Percentiles rank a stretch among this genome's conserved stretches.
These are phyloP conservation scores for Porphyra umbilicalis DNA, from an alignment of 31 red algal species.

Conservation along the genomic window DNA sequence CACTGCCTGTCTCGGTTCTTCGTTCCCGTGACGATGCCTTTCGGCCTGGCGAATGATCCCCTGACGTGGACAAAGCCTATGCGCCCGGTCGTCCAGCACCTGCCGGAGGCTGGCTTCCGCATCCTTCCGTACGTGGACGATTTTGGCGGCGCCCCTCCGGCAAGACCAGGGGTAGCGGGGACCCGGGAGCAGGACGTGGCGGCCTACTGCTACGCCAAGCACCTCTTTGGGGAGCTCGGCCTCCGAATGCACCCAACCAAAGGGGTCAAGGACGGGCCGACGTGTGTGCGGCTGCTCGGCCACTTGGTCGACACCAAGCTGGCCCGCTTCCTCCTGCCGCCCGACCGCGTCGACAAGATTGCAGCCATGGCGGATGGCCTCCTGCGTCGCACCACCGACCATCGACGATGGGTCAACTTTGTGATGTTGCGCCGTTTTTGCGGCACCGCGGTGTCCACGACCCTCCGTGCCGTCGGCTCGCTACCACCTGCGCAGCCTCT, in stretches of 20 bases:
- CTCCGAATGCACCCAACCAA: neutral
- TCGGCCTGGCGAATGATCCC: neutral
- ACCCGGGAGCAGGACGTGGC: neutral
- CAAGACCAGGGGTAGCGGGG: too few relatives aligned
- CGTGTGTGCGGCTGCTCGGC: too few relatives aligned
- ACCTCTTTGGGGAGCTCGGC: neutral
- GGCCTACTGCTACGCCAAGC: neutral
- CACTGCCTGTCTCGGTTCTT: neutral
- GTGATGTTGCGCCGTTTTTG: neutral
- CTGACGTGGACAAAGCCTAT: constrained; percentile 20
- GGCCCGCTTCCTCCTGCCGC: neutral
- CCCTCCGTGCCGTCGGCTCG: constrained; percentile 8
- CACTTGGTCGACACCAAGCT: neutral
- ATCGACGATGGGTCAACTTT: neutral
- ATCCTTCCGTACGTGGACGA: neutral
- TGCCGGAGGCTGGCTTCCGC: neutral
- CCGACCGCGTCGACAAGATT: neutral
- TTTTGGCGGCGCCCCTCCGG: neutral
- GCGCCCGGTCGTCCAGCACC: constrained; percentile 13
- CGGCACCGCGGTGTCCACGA: constrained; percentile 9
- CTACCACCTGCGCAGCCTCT: neutral
- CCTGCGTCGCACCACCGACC: neutral
- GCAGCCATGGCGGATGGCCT: neutral
- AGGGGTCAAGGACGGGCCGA: too few relatives aligned
- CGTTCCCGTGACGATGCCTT: constrained; percentile 11